These are phyloP conservation scores for Metarhizium anisopliae DNA, from an alignment of 2,329 filamentous ascomycete species.

Conservation along the genomic window DNA sequence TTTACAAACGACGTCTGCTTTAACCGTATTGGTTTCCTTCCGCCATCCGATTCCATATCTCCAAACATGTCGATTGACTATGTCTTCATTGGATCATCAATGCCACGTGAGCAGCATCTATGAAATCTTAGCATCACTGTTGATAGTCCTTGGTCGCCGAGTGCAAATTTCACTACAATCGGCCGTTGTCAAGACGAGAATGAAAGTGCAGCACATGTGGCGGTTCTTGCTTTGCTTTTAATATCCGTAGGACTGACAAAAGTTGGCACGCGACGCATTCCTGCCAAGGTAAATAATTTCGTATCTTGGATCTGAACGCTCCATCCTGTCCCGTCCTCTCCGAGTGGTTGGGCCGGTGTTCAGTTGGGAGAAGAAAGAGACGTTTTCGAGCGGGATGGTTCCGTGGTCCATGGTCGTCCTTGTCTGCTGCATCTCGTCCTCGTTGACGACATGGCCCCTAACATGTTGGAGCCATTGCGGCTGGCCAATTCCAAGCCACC, in stretches of 20 bases:
- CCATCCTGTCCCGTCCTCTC: background rate
- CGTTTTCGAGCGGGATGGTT: background rate
- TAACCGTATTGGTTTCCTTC: background rate
- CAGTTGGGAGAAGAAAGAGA: background rate
- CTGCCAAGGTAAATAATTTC: background rate
- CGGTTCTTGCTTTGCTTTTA: background rate
- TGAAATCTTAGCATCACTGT: no score
- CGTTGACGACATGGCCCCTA: background rate
- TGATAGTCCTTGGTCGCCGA: no score
- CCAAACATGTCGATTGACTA: background rate
- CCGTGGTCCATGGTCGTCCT: background rate
- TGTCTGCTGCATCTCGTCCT: background rate
- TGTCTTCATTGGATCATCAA: background rate
- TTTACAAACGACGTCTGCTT: background rate
- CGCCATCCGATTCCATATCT: background rate
- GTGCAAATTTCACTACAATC: no score
- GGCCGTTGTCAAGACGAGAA: no score
- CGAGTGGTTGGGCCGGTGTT: background rate
- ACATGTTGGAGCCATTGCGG: background rate
- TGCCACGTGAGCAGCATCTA: background rate
- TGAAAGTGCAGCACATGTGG: background rate
- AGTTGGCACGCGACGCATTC: background rate
- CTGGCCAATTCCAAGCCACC: background rate
- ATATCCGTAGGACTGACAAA: background rate
- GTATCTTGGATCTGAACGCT: background rate